A percentile compares a stretch with the other conserved stretches of the same genome.
Evolutionary conservation across 2,329 filamentous ascomycete genomes (phyloP).

Genomic region (Leptographium procerum): DNA sequence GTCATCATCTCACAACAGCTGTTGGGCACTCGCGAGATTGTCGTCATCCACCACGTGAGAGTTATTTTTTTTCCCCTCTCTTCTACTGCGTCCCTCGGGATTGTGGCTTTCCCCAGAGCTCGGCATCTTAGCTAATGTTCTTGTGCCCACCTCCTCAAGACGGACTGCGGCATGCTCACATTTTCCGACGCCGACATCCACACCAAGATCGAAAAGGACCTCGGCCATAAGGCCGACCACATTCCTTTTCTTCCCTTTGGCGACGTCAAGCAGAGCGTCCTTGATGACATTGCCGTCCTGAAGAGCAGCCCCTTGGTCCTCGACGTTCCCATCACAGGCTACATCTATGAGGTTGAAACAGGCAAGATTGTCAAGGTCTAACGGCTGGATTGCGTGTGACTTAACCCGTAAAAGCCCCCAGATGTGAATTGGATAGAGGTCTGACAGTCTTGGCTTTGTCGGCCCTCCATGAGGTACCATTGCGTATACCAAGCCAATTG

Average conservation of each 20-base stretch:
- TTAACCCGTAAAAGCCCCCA: neutral
- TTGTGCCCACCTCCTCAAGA: constrained; percentile 23
- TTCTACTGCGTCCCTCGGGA: no score
- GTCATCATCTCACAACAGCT: constrained; percentile 72
- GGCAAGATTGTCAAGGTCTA: constrained; percentile 4
- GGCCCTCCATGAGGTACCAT: no score
- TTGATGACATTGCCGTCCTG: constrained; percentile 53
- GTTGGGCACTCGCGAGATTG: constrained; percentile 62
- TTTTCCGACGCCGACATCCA: constrained; percentile 47
- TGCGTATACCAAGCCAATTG: no score
- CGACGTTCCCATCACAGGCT: constrained; percentile 53
- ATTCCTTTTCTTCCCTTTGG: constrained; percentile 55
- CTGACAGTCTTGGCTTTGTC: no score
- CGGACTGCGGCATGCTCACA: constrained; percentile 62
- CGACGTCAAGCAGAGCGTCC: constrained; percentile 52
- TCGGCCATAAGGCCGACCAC: constrained; percentile 35
- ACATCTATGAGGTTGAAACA: constrained; percentile 33
- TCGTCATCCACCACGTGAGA: constrained; percentile 55
- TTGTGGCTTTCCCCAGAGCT: neutral
- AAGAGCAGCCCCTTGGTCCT: constrained; percentile 51
- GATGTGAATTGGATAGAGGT: no score
- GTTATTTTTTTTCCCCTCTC: neutral
- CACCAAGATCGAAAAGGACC: constrained; percentile 43
- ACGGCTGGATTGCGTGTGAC: neutral
- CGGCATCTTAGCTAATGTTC: neutral